Conservation (phyloP, 306 rosid genomes). For the Pyrus communis region DNA sequence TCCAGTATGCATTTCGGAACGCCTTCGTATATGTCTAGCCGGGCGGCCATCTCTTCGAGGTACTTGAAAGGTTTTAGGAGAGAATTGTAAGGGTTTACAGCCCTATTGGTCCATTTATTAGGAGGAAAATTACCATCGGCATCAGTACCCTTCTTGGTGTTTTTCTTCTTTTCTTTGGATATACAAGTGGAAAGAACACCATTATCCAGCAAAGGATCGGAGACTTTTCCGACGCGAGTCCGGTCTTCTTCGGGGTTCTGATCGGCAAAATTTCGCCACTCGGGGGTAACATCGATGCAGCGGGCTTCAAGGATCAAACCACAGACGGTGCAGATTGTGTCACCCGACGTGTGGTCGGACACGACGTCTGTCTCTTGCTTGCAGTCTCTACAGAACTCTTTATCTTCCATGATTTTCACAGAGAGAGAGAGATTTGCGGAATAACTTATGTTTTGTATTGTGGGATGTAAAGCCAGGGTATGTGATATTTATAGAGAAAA, state of each 20-base stretch:
- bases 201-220: background rate
- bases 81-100: background rate
- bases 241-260: background rate
- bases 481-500: no score
- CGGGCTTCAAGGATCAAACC: conserved; percentile 8
- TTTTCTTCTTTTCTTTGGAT: background rate
- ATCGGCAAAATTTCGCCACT: conserved; percentile 14
- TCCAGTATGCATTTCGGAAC: no score
- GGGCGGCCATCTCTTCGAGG: background rate
- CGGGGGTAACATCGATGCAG: background rate
- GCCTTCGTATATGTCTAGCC: background rate
- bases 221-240: background rate
- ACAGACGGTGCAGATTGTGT: conserved; percentile 18
- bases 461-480: no score
- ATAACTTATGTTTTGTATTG: no score
- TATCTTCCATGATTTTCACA: background rate
- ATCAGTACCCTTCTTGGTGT: background rate
- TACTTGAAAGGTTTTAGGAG: background rate
- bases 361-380: background rate
- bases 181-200: background rate
- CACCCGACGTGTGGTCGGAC: background rate
- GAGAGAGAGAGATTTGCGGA: background rate
- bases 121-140: background rate
- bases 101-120: background rate
- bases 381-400: background rate